Conservation (phyloP, 2,329 filamentous ascomycete genomes). For the Penicillium capsulatum region DNA sequence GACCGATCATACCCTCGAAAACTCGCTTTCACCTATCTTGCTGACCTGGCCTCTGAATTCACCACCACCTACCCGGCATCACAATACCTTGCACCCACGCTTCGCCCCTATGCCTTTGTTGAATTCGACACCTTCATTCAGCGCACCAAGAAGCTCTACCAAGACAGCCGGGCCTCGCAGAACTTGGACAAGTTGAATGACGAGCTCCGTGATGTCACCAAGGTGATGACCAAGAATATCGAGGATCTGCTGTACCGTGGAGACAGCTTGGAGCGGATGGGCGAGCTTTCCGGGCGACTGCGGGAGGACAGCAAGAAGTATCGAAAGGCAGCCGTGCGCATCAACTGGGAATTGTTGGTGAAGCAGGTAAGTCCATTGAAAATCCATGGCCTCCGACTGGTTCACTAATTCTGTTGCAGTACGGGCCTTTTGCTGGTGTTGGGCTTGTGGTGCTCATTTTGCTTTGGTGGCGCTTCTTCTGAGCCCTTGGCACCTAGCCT, state of each 20-base stretch:
- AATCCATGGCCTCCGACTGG: neutral
- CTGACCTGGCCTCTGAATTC: slow-evolving; percentile 88
- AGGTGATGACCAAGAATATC: slow-evolving; percentile 99
- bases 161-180: slow-evolving; percentile 82
- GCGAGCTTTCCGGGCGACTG: slow-evolving; percentile 81
- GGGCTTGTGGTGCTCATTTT: slow-evolving; percentile 80
- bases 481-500: slow-evolving; percentile 12
- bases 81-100: slow-evolving; percentile 68
- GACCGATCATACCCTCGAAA: slow-evolving; percentile 94
- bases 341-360: slow-evolving; percentile 94
- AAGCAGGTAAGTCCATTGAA: slow-evolving; percentile 62
- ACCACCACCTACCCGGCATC: slow-evolving; percentile 70
- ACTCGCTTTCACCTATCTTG: slow-evolving; percentile 95
- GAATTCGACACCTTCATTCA: slow-evolving; percentile 97
- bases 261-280: slow-evolving; percentile 93
- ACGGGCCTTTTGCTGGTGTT: slow-evolving; percentile 81
- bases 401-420: slow-evolving; percentile 48
- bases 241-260: slow-evolving; percentile 94
- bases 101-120: slow-evolving; percentile 93
- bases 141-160: slow-evolving; percentile 88
- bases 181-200: slow-evolving; percentile 96
- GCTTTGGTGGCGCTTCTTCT: slow-evolving; percentile 92
- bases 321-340: slow-evolving; percentile 81
- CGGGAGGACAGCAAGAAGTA: slow-evolving; percentile 95
- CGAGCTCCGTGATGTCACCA: slow-evolving; percentile 93